Percentiles rank a stretch among this genome's conserved stretches.
Evolutionary conservation across 2,329 filamentous ascomycete genomes (phyloP).

Genomic region (Alternaria sp.): DNA sequence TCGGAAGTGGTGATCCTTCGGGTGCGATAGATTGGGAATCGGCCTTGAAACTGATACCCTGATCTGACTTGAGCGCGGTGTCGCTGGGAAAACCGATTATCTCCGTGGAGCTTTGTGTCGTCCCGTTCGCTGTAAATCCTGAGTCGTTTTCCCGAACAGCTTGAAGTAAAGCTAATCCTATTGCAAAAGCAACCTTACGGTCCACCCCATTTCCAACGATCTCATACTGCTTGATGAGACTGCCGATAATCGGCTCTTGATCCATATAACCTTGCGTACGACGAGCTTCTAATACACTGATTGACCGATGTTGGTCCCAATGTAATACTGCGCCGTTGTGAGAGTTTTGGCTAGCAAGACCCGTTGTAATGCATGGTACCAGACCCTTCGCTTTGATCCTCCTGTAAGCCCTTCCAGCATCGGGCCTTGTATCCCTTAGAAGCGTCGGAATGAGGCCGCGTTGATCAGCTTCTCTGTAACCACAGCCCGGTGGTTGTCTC

Average conservation of each 20-base stretch:
- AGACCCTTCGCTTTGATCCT: slow-evolving; percentile 63
- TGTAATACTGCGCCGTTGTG: slow-evolving; percentile 67
- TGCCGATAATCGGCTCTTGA: slow-evolving; percentile 73
- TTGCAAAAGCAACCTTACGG: slow-evolving; percentile 69
- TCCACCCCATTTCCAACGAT: slow-evolving; percentile 82
- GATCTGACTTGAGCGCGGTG: no score
- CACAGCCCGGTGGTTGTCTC: slow-evolving; percentile 54
- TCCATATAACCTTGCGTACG: slow-evolving; percentile 76
- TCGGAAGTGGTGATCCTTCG: neutral
- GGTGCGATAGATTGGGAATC: no score
- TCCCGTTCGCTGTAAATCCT: neutral
- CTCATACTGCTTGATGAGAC: slow-evolving; percentile 63
- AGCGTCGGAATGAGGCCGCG: slow-evolving; percentile 42
- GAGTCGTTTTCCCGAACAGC: slow-evolving; percentile 14
- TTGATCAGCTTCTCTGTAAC: slow-evolving; percentile 47
- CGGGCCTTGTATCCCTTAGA: slow-evolving; percentile 28
- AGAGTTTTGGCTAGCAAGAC: slow-evolving; percentile 60
- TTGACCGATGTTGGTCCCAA: slow-evolving; percentile 68
- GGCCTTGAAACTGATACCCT: no score
- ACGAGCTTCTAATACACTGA: slow-evolving; percentile 72
- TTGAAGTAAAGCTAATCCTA: slow-evolving; percentile 66
- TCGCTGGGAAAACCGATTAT: neutral
- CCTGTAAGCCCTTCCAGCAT: slow-evolving; percentile 53
- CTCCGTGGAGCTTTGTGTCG: neutral
- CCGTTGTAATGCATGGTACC: slow-evolving; percentile 71